These are phyloP conservation scores for Claviceps spartinae DNA, from an alignment of 2,329 filamentous ascomycete genomes.

Conservation along the genomic window DNA sequence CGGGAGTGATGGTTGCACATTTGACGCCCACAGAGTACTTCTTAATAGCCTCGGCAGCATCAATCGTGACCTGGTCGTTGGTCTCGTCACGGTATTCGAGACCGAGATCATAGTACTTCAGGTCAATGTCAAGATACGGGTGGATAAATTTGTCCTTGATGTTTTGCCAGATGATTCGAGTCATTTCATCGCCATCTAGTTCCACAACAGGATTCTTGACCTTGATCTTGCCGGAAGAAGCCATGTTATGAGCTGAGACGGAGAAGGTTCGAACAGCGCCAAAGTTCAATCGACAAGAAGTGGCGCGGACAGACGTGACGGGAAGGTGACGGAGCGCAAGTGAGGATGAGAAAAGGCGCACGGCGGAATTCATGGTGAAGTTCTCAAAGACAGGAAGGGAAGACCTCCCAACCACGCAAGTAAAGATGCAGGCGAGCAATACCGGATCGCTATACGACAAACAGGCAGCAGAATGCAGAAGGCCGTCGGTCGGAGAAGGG, in stretches of 20 bases:
- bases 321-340: conserved; percentile 16
- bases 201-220: conserved; percentile 99
- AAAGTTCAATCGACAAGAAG: conserved; percentile 27
- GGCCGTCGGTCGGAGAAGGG: not conserved
- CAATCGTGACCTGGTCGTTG: conserved; percentile 87
- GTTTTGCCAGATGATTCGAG: conserved; percentile 94
- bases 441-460: not conserved
- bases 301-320: conserved; percentile 13
- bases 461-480: conserved; percentile 1
- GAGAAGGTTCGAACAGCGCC: conserved; percentile 29
- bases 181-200: conserved; percentile 94
- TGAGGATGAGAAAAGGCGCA: conserved; percentile 18
- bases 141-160: conserved; percentile 99
- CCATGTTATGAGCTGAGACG: conserved; percentile 57
- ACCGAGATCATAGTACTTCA: conserved; percentile 96
- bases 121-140: conserved; percentile 90
- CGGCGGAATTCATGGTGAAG: conserved; percentile 15
- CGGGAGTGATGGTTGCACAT: conserved; percentile 97
- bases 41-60: conserved; percentile 94
- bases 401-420: not conserved
- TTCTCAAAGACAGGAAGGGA: not conserved
- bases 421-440: conserved; percentile 7
- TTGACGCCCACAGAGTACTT: conserved; percentile 99
- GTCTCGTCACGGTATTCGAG: conserved; percentile 92
- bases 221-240: conserved; percentile 72